Conservation (phyloP, 371 early-diverging fungal genomes). For the Mortierella sp. region DNA sequence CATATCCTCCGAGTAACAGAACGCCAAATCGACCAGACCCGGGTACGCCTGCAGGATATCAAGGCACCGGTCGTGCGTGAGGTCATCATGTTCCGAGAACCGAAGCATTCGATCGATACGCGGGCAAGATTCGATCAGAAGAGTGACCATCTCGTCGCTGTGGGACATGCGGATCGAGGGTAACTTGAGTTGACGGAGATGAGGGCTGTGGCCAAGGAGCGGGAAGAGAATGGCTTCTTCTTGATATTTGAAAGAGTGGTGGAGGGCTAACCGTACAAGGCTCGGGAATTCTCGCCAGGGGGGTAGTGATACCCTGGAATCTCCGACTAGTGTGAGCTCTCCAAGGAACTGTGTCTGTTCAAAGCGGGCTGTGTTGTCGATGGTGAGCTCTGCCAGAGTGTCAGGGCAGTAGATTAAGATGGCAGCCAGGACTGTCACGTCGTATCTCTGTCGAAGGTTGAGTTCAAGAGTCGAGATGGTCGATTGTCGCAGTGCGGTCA, state of each 20-base stretch:
- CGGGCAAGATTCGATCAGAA: neutral
- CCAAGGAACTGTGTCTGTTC: neutral
- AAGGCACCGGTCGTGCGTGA: neutral
- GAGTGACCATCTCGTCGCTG: neutral
- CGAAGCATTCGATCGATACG: neutral
- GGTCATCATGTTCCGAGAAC: slow-evolving; percentile 1
- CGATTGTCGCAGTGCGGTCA: neutral
- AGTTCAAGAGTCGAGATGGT: slow-evolving; percentile 9
- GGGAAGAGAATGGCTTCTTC: slow-evolving; percentile 1
- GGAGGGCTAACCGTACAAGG: neutral
- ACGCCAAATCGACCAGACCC: neutral
- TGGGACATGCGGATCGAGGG: slow-evolving; percentile 9
- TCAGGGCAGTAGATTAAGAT: neutral
- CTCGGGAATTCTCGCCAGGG: neutral
- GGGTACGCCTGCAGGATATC: neutral
- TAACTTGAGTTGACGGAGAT: neutral
- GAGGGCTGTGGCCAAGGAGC: neutral
- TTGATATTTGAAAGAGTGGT: neutral
- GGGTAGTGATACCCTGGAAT: neutral
- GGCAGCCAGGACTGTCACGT: neutral
- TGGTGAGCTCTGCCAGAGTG: slow-evolving; percentile 4
- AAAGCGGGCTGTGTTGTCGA: neutral
- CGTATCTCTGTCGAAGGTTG: neutral
- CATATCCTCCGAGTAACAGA: slow-evolving; percentile 11
- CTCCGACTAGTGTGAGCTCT: neutral